A percentile compares a stretch with the other conserved stretches of the same genome.
These are phyloP conservation scores for Talaromyces verruculosus DNA, from an alignment of 2,329 filamentous ascomycete species.

Conservation along the genomic window DNA sequence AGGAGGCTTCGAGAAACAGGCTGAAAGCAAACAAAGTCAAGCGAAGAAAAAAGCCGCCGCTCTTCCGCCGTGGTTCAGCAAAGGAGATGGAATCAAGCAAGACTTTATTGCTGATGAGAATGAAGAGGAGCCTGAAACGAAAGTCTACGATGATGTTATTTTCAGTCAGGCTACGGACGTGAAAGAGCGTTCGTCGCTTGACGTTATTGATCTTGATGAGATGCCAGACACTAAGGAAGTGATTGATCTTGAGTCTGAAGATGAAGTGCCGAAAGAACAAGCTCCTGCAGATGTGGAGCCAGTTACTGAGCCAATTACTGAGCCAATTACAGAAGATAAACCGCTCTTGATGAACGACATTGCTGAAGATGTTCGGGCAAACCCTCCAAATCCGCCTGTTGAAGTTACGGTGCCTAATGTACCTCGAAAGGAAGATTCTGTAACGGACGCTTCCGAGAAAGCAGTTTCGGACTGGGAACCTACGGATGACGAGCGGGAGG, in stretches of 20 bases:
- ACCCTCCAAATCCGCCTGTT: slow-evolving; percentile 18
- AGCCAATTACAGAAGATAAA: neutral
- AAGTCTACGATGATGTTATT: slow-evolving; percentile 26
- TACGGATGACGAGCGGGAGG: slow-evolving; percentile 24
- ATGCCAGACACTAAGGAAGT: slow-evolving; percentile 31
- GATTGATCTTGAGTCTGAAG: slow-evolving; percentile 34
- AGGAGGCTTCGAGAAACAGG: slow-evolving; percentile 65
- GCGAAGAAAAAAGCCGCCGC: slow-evolving; percentile 34
- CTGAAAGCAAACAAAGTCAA: slow-evolving; percentile 27
- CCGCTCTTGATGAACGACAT: slow-evolving; percentile 14
- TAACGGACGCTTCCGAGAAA: slow-evolving; percentile 25
- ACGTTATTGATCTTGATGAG: slow-evolving; percentile 44
- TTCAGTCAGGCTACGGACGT: slow-evolving; percentile 31
- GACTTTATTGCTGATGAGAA: slow-evolving; percentile 30
- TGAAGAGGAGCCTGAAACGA: slow-evolving; percentile 30
- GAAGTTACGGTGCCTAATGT: neutral
- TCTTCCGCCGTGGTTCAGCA: slow-evolving; percentile 50
- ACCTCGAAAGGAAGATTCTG: slow-evolving; percentile 27
- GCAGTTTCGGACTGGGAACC: slow-evolving; percentile 21
- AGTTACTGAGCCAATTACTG: neutral
- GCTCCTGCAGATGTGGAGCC: neutral
- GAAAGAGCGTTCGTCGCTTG: slow-evolving; percentile 34
- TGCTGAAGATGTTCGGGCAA: slow-evolving; percentile 15
- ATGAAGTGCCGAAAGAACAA: slow-evolving; percentile 5
- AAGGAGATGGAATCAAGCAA: slow-evolving; percentile 33